A percentile compares a stretch with the other conserved stretches of the same genome.
phyloP scores from a whole-genome alignment of 345 rosid species.

The Boechera retrofracta region DNA sequence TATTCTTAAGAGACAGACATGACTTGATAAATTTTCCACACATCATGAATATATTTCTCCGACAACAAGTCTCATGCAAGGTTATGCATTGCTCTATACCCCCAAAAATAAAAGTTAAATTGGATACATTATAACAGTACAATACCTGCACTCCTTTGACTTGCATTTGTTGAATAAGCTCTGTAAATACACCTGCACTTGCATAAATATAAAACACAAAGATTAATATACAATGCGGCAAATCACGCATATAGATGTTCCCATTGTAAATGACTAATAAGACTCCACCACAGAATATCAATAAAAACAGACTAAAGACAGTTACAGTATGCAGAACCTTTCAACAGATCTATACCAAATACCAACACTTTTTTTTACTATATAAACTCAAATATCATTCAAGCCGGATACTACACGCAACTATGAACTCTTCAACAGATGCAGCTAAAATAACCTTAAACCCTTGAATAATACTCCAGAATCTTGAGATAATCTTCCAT shows the following conservation, averaged over 20 bases:
- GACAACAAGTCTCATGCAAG: background rate
- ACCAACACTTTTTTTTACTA: background rate
- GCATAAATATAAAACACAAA: constrained; percentile 16
- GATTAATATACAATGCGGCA: background rate
- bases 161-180: constrained; percentile 97
- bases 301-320: background rate
- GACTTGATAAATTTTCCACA: background rate
- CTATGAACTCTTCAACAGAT: background rate
- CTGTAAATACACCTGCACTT: constrained; percentile 90
- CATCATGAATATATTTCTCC: background rate
- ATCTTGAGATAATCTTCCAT: background rate
- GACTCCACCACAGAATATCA: background rate
- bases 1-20: background rate
- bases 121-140: background rate
- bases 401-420: background rate
- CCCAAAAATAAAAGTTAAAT: background rate
- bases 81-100: background rate
- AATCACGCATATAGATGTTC: background rate
- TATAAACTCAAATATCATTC: constrained; percentile 1
- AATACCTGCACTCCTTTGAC: constrained; percentile 95
- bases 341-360: background rate
- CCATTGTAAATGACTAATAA: background rate
- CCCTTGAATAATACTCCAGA: background rate
- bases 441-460: background rate
- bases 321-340: background rate